These are phyloP conservation scores for Fusarium sp. DNA, from an alignment of 2,329 filamentous ascomycete species.

Conservation along the genomic window DNA sequence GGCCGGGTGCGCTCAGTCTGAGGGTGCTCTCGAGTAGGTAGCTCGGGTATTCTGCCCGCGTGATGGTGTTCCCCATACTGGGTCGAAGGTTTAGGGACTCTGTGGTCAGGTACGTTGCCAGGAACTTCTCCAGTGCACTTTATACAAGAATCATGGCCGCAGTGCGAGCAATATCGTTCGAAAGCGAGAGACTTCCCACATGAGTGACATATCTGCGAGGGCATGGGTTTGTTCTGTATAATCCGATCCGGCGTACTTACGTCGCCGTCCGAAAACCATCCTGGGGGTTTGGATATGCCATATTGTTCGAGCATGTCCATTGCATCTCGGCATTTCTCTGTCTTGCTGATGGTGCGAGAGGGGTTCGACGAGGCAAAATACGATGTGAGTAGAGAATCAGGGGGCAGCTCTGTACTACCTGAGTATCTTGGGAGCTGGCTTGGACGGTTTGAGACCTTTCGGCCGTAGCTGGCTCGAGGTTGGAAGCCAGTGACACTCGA, in stretches of 20 bases:
- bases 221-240: conserved; percentile 34
- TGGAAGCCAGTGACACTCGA: conserved; percentile 27
- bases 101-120: conserved; percentile 18
- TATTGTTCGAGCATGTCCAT: conserved; percentile 62
- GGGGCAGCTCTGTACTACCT: conserved; percentile 6
- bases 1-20: conserved; percentile 15
- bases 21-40: not conserved
- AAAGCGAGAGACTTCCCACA: conserved; percentile 59
- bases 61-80: conserved; percentile 17
- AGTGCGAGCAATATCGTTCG: conserved; percentile 59
- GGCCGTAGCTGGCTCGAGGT: conserved; percentile 1
- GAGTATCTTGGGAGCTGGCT: conserved; percentile 2
- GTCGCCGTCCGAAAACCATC: conserved; percentile 61
- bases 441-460: not conserved
- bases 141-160: conserved; percentile 64
- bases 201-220: conserved; percentile 61
- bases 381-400: conserved; percentile 9
- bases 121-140: conserved; percentile 58
- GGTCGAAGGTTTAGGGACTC: not conserved
- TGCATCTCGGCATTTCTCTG: conserved; percentile 57
- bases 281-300: conserved; percentile 59
- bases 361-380: conserved; percentile 28
- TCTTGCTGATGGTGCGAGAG: conserved; percentile 51
- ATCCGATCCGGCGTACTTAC: conserved; percentile 15
- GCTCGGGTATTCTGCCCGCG: conserved; percentile 1